Conservation (phyloP, 345 rosid species). For the Mangifera indica region DNA sequence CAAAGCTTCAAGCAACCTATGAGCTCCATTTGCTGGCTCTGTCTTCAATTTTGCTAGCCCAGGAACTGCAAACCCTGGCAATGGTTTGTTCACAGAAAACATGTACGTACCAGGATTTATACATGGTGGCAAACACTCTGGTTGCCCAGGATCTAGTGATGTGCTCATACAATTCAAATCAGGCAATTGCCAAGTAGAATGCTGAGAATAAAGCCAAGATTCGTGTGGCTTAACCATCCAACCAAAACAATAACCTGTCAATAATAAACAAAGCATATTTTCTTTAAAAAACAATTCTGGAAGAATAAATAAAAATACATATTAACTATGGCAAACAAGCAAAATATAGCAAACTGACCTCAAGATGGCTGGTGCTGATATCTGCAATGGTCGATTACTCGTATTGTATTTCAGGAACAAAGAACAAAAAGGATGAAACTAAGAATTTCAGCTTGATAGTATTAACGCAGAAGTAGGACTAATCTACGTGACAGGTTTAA, state of each 20-base stretch:
- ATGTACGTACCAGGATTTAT: slow-evolving; percentile 28
- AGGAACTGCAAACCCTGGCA: slow-evolving; percentile 37
- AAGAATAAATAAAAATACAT: background rate
- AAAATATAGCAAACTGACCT: slow-evolving; percentile 38
- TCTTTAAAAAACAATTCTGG: slow-evolving; percentile 9
- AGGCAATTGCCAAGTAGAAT: slow-evolving; percentile 36
- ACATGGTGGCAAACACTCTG: slow-evolving; percentile 44
- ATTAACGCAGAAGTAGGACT: slow-evolving; percentile 22
- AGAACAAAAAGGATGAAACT: slow-evolving; percentile 36
- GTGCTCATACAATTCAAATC: slow-evolving; percentile 46
- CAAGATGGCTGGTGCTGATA: slow-evolving; percentile 31
- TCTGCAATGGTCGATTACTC: slow-evolving; percentile 33
- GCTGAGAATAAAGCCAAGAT: slow-evolving; percentile 31
- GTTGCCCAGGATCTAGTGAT: slow-evolving; percentile 40
- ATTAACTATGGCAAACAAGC: slow-evolving; percentile 7
- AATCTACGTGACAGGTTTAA: slow-evolving; percentile 97
- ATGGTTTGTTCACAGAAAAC: slow-evolving; percentile 35
- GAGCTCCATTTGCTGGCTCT: slow-evolving; percentile 40
- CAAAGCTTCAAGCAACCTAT: slow-evolving; percentile 40
- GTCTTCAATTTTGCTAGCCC: slow-evolving; percentile 35
- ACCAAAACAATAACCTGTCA: slow-evolving; percentile 33
- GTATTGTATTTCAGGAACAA: slow-evolving; percentile 36
- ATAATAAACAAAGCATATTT: slow-evolving; percentile 6
- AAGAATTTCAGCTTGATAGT: slow-evolving; percentile 47
- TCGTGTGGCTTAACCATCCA: slow-evolving; percentile 39